These are phyloP conservation scores for Vaccinium darrowii DNA, from an alignment of 148 eudicot genomes.

Conservation along the genomic window DNA sequence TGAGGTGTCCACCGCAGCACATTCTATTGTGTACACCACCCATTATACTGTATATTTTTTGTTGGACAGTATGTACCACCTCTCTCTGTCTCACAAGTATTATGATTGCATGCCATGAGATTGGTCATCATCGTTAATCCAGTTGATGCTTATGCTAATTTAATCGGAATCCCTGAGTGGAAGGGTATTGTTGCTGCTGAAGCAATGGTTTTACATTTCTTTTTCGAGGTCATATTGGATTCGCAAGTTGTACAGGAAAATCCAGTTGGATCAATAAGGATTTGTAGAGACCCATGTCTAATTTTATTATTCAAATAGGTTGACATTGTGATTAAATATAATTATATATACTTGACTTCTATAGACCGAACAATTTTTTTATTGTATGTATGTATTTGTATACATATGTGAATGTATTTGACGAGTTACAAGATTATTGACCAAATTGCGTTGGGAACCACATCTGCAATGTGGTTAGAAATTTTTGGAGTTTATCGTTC, in stretches of 20 bases:
- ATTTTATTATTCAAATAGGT: too few species aligned
- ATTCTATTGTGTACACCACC: neutral
- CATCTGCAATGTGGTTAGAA: too few species aligned
- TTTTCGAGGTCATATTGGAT: neutral
- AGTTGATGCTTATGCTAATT: neutral
- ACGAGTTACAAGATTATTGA: too few species aligned
- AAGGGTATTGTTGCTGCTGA: neutral
- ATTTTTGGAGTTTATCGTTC: too few species aligned
- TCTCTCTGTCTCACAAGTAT: neutral
- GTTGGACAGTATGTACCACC: neutral
- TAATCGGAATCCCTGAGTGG: neutral
- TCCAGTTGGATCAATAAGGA: neutral
- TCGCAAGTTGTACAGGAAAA: neutral
- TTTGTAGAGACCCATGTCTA: neutral
- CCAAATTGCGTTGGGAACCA: too few species aligned
- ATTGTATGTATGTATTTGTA: too few species aligned
- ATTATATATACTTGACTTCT: too few species aligned
- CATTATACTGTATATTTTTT: neutral
- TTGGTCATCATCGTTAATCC: neutral
- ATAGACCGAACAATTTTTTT: too few species aligned
- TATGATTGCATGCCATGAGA: neutral
- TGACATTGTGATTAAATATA: too few species aligned
- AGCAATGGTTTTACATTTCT: too few species aligned
- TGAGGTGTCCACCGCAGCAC: neutral
- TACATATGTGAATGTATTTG: too few species aligned